Base-by-base conservation (phyloP, 2,329 filamentous ascomycete genomes). In the Rhinocladiella similis region DNA sequence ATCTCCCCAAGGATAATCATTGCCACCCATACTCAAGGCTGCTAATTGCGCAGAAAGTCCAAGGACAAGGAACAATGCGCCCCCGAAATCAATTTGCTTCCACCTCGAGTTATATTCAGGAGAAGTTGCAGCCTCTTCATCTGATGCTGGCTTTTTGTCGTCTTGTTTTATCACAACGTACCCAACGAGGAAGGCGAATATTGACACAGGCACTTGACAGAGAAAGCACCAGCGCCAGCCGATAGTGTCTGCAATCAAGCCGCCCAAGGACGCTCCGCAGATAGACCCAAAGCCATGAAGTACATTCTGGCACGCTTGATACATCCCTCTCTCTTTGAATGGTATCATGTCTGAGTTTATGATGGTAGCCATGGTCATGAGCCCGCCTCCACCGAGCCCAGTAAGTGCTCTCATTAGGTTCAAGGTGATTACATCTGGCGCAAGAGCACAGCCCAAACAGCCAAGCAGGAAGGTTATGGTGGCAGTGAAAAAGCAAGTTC, bases 141-240 rank as follows among this genome's bases (percentile, higher is more conserved):
- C 63, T 0, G 16, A 20, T 3, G 59, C 38, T 3, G 12, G 16
- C 13, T 56, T 45, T 18, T 56, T 49, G 2, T 69, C 54, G 6
- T 77, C 76, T 53, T 83, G 75, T 50, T 76, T 70, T 41, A 87
- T 73, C 1, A 83, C 82, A 1, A 82, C 61, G 33, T 75, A 75
- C 0, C 83, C 84, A 10, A 83, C 71, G 0, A 78, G 38, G 1
- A 86, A 73, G 0, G 83, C 84, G n/a, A 80, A 63, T 1, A 78
- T 57, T 0, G 83, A 85, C 0, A 91, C 69, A 1, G 89, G 89
- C 0, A 83, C 82, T 68, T 93, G 90, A 2, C 78, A 78, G 12
- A 90, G 70, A 67, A 94, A 93, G 0, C 88, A 82, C 85, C 87
- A 91, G 62, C 89, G 77, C 89, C 89, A 91, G 33, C 88, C 87